These are phyloP conservation scores for Ampelocalamus luodianensis DNA, from an alignment of 176 grass and related monocot species.

Conservation along the genomic window DNA sequence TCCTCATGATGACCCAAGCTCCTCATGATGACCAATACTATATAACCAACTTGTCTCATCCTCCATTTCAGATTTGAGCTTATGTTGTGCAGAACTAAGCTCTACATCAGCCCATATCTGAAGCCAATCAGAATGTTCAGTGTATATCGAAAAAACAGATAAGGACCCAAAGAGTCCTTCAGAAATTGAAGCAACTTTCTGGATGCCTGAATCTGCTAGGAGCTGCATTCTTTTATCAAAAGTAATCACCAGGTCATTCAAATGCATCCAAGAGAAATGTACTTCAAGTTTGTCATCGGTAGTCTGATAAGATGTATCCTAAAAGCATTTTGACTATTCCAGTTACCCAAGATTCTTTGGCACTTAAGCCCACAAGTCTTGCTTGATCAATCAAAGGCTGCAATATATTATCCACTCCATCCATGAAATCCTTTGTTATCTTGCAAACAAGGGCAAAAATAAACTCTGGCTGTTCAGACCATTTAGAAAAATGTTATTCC, in stretches of 20 bases:
- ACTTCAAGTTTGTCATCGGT: constrained; percentile 58
- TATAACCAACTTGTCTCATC: constrained; percentile 63
- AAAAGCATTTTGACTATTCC: constrained; percentile 87
- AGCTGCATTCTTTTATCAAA: constrained; percentile 92
- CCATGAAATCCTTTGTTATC: constrained; percentile 89
- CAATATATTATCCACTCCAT: constrained; percentile 80
- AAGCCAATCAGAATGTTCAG: constrained; percentile 87
- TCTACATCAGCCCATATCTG: constrained; percentile 80
- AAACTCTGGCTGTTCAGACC: constrained; percentile 83
- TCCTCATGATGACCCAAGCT: constrained; percentile 45
- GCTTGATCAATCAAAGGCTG: constrained; percentile 96
- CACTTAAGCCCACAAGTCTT: constrained; percentile 78
- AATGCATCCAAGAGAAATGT: constrained; percentile 79
- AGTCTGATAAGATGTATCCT: constrained; percentile 52
- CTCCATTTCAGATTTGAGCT: constrained; percentile 69
- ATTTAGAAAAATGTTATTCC: constrained; percentile 92
- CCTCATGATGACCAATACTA: constrained; percentile 38
- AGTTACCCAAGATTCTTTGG: constrained; percentile 95
- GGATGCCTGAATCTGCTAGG: constrained; percentile 75
- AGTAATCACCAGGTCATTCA: constrained; percentile 81
- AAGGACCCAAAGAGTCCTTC: constrained; percentile 69
- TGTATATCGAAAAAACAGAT: constrained; percentile 78
- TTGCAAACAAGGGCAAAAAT: constrained; percentile 93
- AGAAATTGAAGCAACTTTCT: constrained; percentile 55
- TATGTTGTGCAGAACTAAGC: constrained; percentile 65